Evolutionary conservation across 2,329 filamentous ascomycete species (phyloP), one percentile per base, ranked within the genome.

Genomic region (Alternaria sp.): DNA sequence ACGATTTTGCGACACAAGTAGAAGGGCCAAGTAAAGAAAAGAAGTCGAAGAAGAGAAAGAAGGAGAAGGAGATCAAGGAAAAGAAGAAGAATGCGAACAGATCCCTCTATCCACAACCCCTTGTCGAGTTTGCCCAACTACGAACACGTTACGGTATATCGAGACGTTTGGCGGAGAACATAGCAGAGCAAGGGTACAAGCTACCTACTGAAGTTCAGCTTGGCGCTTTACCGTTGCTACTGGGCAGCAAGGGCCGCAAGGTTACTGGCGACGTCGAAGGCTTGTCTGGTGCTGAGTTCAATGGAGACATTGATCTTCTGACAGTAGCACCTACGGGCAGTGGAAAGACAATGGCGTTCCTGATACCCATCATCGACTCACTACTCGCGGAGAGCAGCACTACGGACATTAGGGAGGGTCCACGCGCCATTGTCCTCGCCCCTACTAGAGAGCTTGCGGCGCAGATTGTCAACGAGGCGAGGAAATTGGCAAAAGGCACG

Each of bases 171-270:
- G 88, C 88, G 2, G 87, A 91, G 61, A 99, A 99, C 72, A 83
- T 99, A 30, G 83, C 87, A 14, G 85, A 87, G n/a, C 92, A 98
- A 79, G 93, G 91, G 11, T 99, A 96, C 75, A 88, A 86, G 36
- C 83, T 93, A 57, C 95, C 95, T 12, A 99, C 95, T 0, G 94
- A 98, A 79, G 94, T 99, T 12, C 95, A 99, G 77, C 87, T 98
- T 78, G 94, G 88, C 4, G 90, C 89, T 70, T 79, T 99, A 64
- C 94, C 95, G 28, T 79, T 98, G 46, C 81, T 98, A 36, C 81
- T 98, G 30, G 79, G 84, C 16, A 81, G 83, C 62, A 81, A 66
- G 32, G 63, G 26, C 16, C 44, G 46, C 11, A 39, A 32, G 22
- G 11, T 41, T 24, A 22, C 78, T 57, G 86, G 86, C 0, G 78